A percentile compares a stretch with the other conserved stretches of the same genome.
Conservation (phyloP, 495 filamentous ascomycete species). For the Penicillium pulvis region DNA sequence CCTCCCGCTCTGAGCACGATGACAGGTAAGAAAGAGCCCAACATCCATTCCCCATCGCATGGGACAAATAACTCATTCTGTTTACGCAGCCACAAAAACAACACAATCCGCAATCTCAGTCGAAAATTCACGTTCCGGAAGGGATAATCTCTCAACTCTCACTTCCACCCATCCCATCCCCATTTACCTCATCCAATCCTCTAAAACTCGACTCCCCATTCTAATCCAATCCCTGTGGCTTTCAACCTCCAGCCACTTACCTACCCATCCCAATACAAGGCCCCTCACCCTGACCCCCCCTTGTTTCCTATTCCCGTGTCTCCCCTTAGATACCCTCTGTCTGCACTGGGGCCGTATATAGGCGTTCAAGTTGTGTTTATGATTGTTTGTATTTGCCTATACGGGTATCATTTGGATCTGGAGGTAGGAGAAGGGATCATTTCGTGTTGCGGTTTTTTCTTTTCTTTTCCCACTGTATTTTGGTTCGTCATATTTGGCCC, state of each 20-base stretch:
- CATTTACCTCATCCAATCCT: slow-evolving; percentile 3
- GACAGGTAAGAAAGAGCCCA: slow-evolving; percentile 34
- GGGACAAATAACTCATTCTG: slow-evolving; percentile 1
- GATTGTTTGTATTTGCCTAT: slow-evolving; percentile 2
- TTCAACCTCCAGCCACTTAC: slow-evolving; percentile 10
- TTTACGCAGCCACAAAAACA: slow-evolving; percentile 30
- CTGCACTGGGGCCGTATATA: slow-evolving; percentile 32
- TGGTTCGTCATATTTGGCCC: slow-evolving; percentile 6
- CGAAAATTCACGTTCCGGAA: slow-evolving; percentile 42
- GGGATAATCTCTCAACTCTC: slow-evolving; percentile 11
- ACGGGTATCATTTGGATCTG: slow-evolving; percentile 2
- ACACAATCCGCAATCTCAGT: slow-evolving; percentile 44
- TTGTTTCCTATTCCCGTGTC: slow-evolving; percentile 18
- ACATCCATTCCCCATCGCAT: slow-evolving; percentile 5
- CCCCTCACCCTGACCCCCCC: slow-evolving; percentile 1
- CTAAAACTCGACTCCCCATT: slow-evolving; percentile 9
- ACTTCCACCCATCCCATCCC: background rate
- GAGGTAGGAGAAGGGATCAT: slow-evolving; percentile 1
- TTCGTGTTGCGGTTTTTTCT: background rate
- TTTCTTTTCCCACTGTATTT: slow-evolving; percentile 6
- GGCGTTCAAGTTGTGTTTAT: slow-evolving; percentile 23
- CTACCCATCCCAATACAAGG: slow-evolving; percentile 5
- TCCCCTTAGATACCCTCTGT: slow-evolving; percentile 33
- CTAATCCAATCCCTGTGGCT: slow-evolving; percentile 6
- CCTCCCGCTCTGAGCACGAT: slow-evolving; percentile 36